These are phyloP conservation scores for Neurospora sp. DNA, from an alignment of 495 filamentous ascomycete genomes.

Conservation along the genomic window DNA sequence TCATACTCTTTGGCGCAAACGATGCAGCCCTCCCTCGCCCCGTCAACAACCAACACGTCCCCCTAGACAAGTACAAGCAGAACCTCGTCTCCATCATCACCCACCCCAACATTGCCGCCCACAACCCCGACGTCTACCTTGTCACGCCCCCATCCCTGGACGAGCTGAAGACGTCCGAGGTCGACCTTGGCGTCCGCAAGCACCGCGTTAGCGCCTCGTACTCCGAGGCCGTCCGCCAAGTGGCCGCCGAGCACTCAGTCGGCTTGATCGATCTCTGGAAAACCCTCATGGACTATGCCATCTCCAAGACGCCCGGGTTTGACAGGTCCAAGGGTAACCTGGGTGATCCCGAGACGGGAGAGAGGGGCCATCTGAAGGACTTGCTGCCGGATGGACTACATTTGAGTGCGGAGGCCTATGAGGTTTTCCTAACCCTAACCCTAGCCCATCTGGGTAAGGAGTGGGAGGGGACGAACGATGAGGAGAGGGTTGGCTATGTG, in stretches of 20 bases:
- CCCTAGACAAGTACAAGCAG: constrained; percentile 56
- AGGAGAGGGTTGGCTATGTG: constrained; percentile 22
- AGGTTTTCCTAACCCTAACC: constrained; percentile 12
- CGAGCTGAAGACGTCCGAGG: constrained; percentile 52
- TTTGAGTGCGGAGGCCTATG: constrained; percentile 41
- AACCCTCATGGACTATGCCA: constrained; percentile 53
- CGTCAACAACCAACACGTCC: constrained; percentile 57
- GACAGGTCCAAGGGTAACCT: constrained; percentile 27
- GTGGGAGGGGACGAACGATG: constrained; percentile 19
- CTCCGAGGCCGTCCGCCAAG: constrained; percentile 55
- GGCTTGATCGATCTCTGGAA: constrained; percentile 68
- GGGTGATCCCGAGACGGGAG: constrained; percentile 32
- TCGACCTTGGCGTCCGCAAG: constrained; percentile 47
- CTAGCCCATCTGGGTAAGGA: constrained; percentile 28
- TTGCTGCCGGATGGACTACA: constrained; percentile 46
- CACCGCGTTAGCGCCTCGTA: constrained; percentile 58
- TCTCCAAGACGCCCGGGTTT: constrained; percentile 28
- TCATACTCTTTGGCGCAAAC: constrained; percentile 80
- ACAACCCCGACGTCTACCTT: constrained; percentile 63
- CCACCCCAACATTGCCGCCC: constrained; percentile 56
- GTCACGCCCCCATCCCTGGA: constrained; percentile 74
- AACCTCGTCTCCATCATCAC: constrained; percentile 62
- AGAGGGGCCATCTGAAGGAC: constrained; percentile 34
- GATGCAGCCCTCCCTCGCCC: constrained; percentile 58
- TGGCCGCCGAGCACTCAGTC: constrained; percentile 51